phyloP scores from a whole-genome alignment of 2,329 filamentous ascomycete species.

The Bisporella sp. region DNA sequence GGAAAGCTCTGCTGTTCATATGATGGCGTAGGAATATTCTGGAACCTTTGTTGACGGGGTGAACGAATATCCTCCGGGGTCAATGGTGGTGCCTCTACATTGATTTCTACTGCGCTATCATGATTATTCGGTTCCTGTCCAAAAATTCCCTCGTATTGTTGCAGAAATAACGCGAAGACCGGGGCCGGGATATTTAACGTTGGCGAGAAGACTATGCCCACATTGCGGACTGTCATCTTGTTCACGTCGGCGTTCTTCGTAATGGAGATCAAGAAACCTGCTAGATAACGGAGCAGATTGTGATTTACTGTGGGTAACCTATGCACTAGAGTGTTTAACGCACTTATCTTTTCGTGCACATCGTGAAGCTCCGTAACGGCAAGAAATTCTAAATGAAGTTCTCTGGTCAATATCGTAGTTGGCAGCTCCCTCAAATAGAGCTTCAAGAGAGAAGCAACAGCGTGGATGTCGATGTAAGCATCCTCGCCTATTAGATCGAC shows the following conservation, averaged over 20 bases:
- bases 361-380: constrained; percentile 73
- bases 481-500: constrained; percentile 78
- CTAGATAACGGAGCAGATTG: constrained; percentile 74
- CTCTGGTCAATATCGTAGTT: constrained; percentile 81
- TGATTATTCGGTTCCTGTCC: constrained; percentile 61
- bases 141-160: constrained; percentile 85
- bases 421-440: constrained; percentile 89
- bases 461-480: constrained; percentile 91
- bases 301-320: constrained; percentile 74
- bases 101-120: constrained; percentile 41
- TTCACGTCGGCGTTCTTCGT: constrained; percentile 86
- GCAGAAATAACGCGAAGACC: constrained; percentile 88
- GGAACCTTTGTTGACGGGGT: constrained; percentile 58
- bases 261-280: constrained; percentile 83
- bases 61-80: constrained; percentile 54
- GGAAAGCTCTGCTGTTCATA: constrained; percentile 50
- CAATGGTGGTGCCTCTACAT: constrained; percentile 32
- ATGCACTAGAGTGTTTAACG: constrained; percentile 72
- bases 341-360: constrained; percentile 66
- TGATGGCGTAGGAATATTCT: constrained; percentile 56
- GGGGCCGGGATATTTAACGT: constrained; percentile 94
- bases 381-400: constrained; percentile 84
- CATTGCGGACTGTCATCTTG: constrained; percentile 97
- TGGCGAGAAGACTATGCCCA: constrained; percentile 96
- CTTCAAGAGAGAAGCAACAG: constrained; percentile 89